Evolutionary conservation across 2,329 filamentous ascomycete genomes (phyloP), one percentile per base, ranked within the genome.

Genomic region (Botrytis fabae): DNA sequence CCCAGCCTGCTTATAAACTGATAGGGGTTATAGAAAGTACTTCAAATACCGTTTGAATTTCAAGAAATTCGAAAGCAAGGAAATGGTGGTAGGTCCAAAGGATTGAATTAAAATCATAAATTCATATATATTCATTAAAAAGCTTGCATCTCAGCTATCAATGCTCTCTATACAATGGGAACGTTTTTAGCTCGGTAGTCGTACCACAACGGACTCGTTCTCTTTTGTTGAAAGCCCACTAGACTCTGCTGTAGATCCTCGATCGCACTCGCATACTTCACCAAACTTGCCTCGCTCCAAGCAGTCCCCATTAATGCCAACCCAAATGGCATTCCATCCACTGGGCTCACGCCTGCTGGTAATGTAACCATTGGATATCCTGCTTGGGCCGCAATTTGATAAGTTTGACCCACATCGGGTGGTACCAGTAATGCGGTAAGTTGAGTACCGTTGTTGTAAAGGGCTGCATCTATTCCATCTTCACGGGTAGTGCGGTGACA

Each of bases 331-430:
- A 91, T 90, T 10, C 88, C 87, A 5, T 85, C 86, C 20, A 80
- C 82, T 14, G 81, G 76, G 75, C 87, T 84, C 9, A 89, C 82
- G 1, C 90, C 90, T 0, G 86, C 89, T 0, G 92, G 92, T 1
- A 94, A 79, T 0, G 91, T 93, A 69, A 94, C 85, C 79, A 92
- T 86, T 0, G 92, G 92, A 78, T 94, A 94, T 0, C 92, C 91
- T 8, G 92, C 92, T 81, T 94, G 91, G 0, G 92, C 92, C 0
- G 91, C 90, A 74, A 93, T 87, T 81, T 93, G 89, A 75, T 89
- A 89, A 6, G 88, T 87, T 80, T 92, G 90, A 0, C 86, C 91
- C 4, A 91, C 89, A 78, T 92, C 89, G 0, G 91, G 85, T 8
- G 92, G 92, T 0, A 93, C 90, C 1, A 95, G 84, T 3, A 94